These are phyloP conservation scores for Licmophora abbreviata DNA, from an alignment of 108 stramenopile species.

Conservation along the genomic window DNA sequence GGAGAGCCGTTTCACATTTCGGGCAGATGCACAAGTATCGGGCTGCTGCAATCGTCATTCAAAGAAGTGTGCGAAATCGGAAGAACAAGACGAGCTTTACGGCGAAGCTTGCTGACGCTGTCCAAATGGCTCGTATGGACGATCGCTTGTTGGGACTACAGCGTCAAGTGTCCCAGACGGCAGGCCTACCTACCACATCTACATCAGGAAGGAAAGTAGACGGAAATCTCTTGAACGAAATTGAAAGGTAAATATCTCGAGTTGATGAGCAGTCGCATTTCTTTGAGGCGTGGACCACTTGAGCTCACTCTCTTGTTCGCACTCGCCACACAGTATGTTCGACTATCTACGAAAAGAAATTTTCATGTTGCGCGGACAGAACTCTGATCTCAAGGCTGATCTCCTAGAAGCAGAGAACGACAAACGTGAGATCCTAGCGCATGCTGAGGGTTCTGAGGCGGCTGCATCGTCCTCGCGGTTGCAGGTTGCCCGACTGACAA, in stretches of 20 bases:
- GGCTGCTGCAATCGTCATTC: conserved; percentile 21
- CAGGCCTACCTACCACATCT: too few species aligned
- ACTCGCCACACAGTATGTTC: conserved; percentile 24
- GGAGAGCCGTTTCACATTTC: conserved; percentile 2
- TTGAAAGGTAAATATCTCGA: conserved; percentile 26
- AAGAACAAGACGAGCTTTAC: neutral
- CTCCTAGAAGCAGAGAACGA: conserved; percentile 28
- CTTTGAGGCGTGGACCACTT: neutral
- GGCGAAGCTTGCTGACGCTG: neutral
- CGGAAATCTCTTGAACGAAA: conserved; percentile 34
- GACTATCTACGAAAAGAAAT: conserved; percentile 45
- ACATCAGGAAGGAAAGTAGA: conserved; percentile 23
- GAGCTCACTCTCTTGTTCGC: neutral
- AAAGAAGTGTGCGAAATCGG: conserved; percentile 17
- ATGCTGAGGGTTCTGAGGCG: conserved; percentile 4
- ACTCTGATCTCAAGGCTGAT: conserved; percentile 30
- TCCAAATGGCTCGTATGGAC: conserved; percentile 8
- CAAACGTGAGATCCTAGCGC: conserved; percentile 19
- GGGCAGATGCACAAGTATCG: neutral
- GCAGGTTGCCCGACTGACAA: conserved; percentile 3
- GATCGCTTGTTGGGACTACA: too few species aligned
- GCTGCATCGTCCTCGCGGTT: neutral
- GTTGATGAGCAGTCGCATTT: neutral
- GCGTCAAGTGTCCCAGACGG: too few species aligned
- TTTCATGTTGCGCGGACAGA: conserved; percentile 28